Percentiles rank a stretch among this genome's conserved stretches.
These are phyloP conservation scores for Kazachstania sp. DNA, from an alignment of 1,139 yeast genomes.

Conservation along the genomic window DNA sequence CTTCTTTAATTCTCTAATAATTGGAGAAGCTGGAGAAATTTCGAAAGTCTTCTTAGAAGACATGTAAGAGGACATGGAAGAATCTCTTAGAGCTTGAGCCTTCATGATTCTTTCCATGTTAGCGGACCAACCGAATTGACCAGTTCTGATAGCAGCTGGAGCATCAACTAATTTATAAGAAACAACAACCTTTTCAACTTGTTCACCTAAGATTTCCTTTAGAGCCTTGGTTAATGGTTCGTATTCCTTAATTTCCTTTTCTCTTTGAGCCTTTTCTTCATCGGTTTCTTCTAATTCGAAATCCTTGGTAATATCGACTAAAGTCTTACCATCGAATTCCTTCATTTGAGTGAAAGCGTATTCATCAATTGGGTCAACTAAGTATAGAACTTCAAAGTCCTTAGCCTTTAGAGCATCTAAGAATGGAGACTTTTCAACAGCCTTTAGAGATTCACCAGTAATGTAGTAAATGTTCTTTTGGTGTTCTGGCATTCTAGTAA, in stretches of 20 bases:
- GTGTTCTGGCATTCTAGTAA: conserved; percentile 99
- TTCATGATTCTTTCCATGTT: conserved; percentile 99
- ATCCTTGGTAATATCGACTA: conserved; percentile 98
- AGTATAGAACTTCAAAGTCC: conserved; percentile 94
- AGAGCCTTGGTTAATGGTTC: conserved; percentile 92
- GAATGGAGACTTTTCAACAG: conserved; percentile 99
- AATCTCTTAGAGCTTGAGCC: conserved; percentile 99
- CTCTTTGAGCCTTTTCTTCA: conserved; percentile 92
- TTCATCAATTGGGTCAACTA: conserved; percentile 99
- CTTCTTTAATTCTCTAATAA: conserved; percentile 88
- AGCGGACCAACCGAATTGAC: conserved; percentile 99
- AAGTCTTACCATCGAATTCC: conserved; percentile 98
- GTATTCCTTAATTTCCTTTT: conserved; percentile 82
- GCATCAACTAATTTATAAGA: conserved; percentile 96
- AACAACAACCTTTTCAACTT: conserved; percentile 98
- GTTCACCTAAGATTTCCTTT: conserved; percentile 96
- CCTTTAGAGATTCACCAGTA: conserved; percentile 97
- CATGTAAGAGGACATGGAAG: conserved; percentile 99
- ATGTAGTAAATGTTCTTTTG: conserved; percentile 99
- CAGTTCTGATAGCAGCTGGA: conserved; percentile 99
- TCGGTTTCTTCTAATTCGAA: conserved; percentile 98
- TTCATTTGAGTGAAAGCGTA: conserved; percentile 98
- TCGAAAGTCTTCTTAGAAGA: conserved; percentile 98
- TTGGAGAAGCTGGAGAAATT: conserved; percentile 94
- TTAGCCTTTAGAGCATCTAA: conserved; percentile 97